A percentile compares a stretch with the other conserved stretches of the same genome.
Evolutionary conservation across 1,284 basidiomycete genomes (phyloP).

Genomic region (Fomitiporia mediterranea): DNA sequence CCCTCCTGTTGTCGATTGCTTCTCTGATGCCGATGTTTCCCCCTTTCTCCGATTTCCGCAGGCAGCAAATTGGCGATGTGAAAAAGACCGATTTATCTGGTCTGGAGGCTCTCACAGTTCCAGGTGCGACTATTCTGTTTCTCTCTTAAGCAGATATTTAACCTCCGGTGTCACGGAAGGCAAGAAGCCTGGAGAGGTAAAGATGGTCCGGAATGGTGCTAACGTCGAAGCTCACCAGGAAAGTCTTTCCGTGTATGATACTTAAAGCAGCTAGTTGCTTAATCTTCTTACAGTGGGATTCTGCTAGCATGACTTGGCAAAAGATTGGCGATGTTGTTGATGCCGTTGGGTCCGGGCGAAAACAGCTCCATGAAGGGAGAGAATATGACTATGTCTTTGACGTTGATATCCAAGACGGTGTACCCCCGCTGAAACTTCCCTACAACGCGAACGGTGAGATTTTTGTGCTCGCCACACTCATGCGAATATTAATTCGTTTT

Average conservation of each 20-base stretch:
- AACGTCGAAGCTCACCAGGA: slow-evolving; percentile 81
- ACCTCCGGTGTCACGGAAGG: slow-evolving; percentile 40
- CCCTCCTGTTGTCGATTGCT: neutral
- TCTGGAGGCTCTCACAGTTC: slow-evolving; percentile 67
- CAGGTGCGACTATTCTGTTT: slow-evolving; percentile 48
- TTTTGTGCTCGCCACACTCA: slow-evolving; percentile 1
- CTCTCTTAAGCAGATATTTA: neutral
- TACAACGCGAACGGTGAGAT: slow-evolving; percentile 81
- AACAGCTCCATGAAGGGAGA: slow-evolving; percentile 85
- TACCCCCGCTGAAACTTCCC: slow-evolving; percentile 90
- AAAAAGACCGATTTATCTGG: slow-evolving; percentile 87
- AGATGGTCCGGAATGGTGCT: slow-evolving; percentile 81
- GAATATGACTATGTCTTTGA: slow-evolving; percentile 99
- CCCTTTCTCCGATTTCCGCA: slow-evolving; percentile 20
- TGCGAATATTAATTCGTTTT: slow-evolving; percentile 12
- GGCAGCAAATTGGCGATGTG: slow-evolving; percentile 87
- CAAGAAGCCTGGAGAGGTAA: slow-evolving; percentile 87
- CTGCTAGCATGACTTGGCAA: slow-evolving; percentile 66
- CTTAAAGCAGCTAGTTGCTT: slow-evolving; percentile 1
- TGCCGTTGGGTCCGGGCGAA: slow-evolving; percentile 82
- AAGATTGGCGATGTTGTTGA: slow-evolving; percentile 97
- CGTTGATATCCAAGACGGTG: slow-evolving; percentile 92
- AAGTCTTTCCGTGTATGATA: neutral
- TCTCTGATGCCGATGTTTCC: neutral
- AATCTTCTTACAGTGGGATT: slow-evolving; percentile 65